phyloP scores from a whole-genome alignment of 495 filamentous ascomycete species.

The Lophiotrema nucula region DNA sequence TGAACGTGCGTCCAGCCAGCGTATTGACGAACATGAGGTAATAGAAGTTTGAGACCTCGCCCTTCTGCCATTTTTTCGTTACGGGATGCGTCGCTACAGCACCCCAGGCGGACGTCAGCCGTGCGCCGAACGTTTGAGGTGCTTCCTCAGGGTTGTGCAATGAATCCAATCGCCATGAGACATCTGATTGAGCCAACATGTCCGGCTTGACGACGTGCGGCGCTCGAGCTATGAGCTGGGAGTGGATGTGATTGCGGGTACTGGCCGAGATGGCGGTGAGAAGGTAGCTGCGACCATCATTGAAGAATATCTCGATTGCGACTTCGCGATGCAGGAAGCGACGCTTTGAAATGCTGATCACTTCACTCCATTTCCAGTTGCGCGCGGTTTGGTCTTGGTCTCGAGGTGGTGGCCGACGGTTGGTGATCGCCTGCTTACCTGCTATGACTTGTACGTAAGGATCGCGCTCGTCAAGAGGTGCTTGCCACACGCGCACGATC shows the following conservation, averaged over 20 bases:
- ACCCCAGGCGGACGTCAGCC: constrained; percentile 94
- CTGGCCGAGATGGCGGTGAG: constrained; percentile 72
- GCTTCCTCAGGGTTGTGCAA: constrained; percentile 77
- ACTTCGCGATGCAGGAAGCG: constrained; percentile 95
- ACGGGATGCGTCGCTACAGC: constrained; percentile 68
- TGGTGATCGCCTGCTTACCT: constrained; percentile 49
- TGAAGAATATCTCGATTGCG: constrained; percentile 92
- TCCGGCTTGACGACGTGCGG: constrained; percentile 65
- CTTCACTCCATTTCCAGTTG: constrained; percentile 90
- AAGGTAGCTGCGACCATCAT: constrained; percentile 91
- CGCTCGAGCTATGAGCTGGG: constrained; percentile 70
- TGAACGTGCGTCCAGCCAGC: constrained; percentile 94
- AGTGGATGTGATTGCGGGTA: constrained; percentile 74
- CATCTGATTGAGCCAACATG: constrained; percentile 55
- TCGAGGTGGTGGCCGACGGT: constrained; percentile 56
- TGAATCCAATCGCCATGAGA: constrained; percentile 84
- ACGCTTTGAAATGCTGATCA: constrained; percentile 95
- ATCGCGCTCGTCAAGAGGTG: constrained; percentile 86
- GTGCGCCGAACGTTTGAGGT: constrained; percentile 79
- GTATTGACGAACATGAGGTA: constrained; percentile 99
- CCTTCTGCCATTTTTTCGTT: constrained; percentile 86
- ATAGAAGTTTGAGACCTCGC: constrained; percentile 97
- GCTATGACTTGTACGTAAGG: constrained; percentile 92
- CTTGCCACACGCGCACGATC: constrained; percentile 93
- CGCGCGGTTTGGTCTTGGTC: constrained; percentile 72